phyloP scores from a whole-genome alignment of 495 filamentous ascomycete genomes.

The Aspergillus asperescens region DNA sequence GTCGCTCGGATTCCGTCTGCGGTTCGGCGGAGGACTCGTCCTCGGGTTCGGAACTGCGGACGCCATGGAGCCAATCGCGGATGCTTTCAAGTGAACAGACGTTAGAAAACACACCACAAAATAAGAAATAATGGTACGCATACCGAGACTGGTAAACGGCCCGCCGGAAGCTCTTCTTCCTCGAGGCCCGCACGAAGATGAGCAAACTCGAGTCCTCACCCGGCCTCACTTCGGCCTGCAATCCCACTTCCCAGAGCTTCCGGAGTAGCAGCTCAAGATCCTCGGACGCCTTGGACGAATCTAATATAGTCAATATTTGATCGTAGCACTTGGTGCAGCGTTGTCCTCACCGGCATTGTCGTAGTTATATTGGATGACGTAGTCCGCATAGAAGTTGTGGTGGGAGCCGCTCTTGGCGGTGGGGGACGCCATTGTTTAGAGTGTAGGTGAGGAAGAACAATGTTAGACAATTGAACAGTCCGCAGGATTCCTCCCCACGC shows the following conservation, averaged over 20 bases:
- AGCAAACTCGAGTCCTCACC: slow-evolving; percentile 73
- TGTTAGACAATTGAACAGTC: too few species aligned
- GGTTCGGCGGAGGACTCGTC: slow-evolving; percentile 60
- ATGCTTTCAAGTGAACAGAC: slow-evolving; percentile 48
- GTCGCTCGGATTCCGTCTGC: slow-evolving; percentile 78
- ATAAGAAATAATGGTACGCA: slow-evolving; percentile 6
- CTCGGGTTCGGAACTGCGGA: slow-evolving; percentile 72
- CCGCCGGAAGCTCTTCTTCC: slow-evolving; percentile 33
- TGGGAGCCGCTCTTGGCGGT: slow-evolving; percentile 25
- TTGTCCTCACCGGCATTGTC: slow-evolving; percentile 52
- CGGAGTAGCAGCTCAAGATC: slow-evolving; percentile 71
- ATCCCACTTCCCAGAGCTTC: slow-evolving; percentile 64
- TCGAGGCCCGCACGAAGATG: slow-evolving; percentile 69
- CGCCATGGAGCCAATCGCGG: slow-evolving; percentile 93
- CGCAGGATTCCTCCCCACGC: background rate
- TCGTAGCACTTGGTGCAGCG: background rate
- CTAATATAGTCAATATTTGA: slow-evolving; percentile 35
- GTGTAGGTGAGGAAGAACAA: background rate
- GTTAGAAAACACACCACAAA: background rate
- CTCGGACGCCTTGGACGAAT: slow-evolving; percentile 59
- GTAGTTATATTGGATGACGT: slow-evolving; percentile 81
- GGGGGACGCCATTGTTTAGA: slow-evolving; percentile 28
- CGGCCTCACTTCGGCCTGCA: slow-evolving; percentile 79
- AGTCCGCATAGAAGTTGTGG: slow-evolving; percentile 75
- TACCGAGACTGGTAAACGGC: slow-evolving; percentile 66